These are phyloP conservation scores for Cyphellophora attinorum DNA, from an alignment of 2,329 filamentous ascomycete species.

Conservation along the genomic window DNA sequence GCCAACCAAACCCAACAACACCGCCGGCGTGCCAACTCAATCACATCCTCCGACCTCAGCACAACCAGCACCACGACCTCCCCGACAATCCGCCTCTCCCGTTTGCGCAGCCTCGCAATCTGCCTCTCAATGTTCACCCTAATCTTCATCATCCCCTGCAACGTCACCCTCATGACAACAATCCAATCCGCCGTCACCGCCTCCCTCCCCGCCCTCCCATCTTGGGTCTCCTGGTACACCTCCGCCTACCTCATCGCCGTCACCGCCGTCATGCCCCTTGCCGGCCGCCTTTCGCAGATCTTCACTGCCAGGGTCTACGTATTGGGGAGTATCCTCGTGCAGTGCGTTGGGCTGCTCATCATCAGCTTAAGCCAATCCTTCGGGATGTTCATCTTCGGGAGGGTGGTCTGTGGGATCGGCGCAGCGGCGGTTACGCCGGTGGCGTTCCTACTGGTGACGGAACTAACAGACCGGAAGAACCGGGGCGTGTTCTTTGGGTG, in stretches of 20 bases:
- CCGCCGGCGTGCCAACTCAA: too few species aligned
- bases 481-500: conserved; percentile 66
- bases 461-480: conserved; percentile 56
- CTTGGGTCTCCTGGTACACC: conserved; percentile 68
- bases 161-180: conserved; percentile 74
- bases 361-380: conserved; percentile 53
- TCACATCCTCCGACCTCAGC: too few species aligned
- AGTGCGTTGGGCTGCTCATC: conserved; percentile 55
- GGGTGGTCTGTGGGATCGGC: conserved; percentile 59
- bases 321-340: conserved; percentile 47
- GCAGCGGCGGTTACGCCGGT: conserved; percentile 64
- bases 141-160: conserved; percentile 28
- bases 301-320: conserved; percentile 58
- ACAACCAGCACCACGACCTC: too few species aligned
- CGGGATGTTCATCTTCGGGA: conserved; percentile 56
- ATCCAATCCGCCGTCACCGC: conserved; percentile 67
- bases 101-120: conserved; percentile 9
- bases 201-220: conserved; percentile 63
- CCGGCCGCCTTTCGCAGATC: conserved; percentile 62
- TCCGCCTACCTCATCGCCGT: conserved; percentile 61
- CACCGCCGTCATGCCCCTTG: conserved; percentile 55
- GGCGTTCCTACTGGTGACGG: conserved; percentile 65
- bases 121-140: conserved; percentile 16
- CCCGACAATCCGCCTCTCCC: conserved; percentile 5
- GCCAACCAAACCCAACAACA: too few species aligned